A percentile compares a stretch with the other conserved stretches of the same genome.
phyloP scores from a whole-genome alignment of 441 rosid genomes.

The Bocquillonia castaneifolia region DNA sequence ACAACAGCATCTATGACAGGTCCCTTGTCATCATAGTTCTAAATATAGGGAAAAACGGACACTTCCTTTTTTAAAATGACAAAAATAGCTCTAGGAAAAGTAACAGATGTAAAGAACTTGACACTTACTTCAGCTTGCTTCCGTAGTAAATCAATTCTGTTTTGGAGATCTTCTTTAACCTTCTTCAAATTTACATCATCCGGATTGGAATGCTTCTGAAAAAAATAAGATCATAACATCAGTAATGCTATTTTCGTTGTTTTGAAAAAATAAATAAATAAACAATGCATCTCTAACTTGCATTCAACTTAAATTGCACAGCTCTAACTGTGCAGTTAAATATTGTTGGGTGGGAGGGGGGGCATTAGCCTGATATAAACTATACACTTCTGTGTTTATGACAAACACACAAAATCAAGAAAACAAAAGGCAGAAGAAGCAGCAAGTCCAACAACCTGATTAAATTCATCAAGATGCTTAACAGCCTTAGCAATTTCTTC shows the following conservation, averaged over 20 bases:
- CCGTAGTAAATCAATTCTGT: slow-evolving; percentile 64
- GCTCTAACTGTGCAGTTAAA: too few species aligned
- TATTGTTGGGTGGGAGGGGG: too few species aligned
- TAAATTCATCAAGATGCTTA: slow-evolving; percentile 66
- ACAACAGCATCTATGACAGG: slow-evolving; percentile 92
- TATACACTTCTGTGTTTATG: not conserved
- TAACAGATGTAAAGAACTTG: slow-evolving; percentile 23
- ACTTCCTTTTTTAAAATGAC: slow-evolving; percentile 9
- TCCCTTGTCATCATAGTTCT: slow-evolving; percentile 93
- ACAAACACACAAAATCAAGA: not conserved
- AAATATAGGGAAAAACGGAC: slow-evolving; percentile 9
- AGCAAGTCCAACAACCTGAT: slow-evolving; percentile 51
- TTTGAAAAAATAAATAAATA: too few species aligned
- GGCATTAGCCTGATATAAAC: too few species aligned
- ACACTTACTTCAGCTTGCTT: slow-evolving; percentile 80
- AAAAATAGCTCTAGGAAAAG: slow-evolving; percentile 9
- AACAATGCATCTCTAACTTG: too few species aligned
- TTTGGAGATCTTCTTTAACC: slow-evolving; percentile 77
- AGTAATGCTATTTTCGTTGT: slow-evolving; percentile 18
- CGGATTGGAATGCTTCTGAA: slow-evolving; percentile 65
- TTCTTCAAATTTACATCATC: slow-evolving; percentile 70
- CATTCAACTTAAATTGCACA: too few species aligned
- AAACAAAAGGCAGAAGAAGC: slow-evolving; percentile 17
- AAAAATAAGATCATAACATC: slow-evolving; percentile 20
- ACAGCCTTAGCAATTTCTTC: slow-evolving; percentile 86